Evolutionary conservation across 2,329 filamentous ascomycete species (phyloP).

Genomic region (Diplodia sapinea): DNA sequence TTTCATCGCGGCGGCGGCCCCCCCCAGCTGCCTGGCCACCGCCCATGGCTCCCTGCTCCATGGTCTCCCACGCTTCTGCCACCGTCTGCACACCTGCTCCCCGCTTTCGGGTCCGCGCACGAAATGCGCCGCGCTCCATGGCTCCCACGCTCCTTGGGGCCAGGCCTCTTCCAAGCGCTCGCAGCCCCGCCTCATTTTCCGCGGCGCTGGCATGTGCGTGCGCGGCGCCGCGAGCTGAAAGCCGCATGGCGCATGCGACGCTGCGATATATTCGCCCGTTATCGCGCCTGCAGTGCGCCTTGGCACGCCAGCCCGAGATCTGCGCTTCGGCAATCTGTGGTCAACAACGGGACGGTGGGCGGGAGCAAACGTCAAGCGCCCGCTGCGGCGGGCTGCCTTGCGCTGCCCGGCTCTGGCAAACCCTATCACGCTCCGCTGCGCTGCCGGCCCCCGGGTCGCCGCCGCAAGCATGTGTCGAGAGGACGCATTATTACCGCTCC

Average conservation of each 20-base stretch:
- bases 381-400: slow-evolving; percentile 8
- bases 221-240: slow-evolving; percentile 6
- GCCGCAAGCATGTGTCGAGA: slow-evolving; percentile 27
- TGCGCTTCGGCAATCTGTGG: slow-evolving; percentile 24
- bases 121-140: background rate
- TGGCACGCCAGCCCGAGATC: slow-evolving; percentile 17
- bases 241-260: slow-evolving; percentile 20
- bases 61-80: background rate
- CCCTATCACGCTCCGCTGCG: background rate
- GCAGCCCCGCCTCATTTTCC: slow-evolving; percentile 8
- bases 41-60: background rate
- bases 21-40: slow-evolving; percentile 1
- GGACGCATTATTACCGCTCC: slow-evolving; percentile 33
- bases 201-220: background rate
- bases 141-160: slow-evolving; percentile 4
- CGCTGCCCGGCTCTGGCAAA: background rate
- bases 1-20: slow-evolving; percentile 7
- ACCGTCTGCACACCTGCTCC: background rate
- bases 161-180: background rate
- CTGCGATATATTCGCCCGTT: slow-evolving; percentile 8
- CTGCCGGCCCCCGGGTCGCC: background rate
- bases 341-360: slow-evolving; percentile 3
- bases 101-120: slow-evolving; percentile 2
- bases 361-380: background rate
- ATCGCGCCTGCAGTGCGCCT: slow-evolving; percentile 17